A percentile compares a stretch with the other conserved stretches of the same genome.
phyloP scores from a whole-genome alignment of 371 early-diverging fungal genomes.

The Apophysomyces variabilis region DNA sequence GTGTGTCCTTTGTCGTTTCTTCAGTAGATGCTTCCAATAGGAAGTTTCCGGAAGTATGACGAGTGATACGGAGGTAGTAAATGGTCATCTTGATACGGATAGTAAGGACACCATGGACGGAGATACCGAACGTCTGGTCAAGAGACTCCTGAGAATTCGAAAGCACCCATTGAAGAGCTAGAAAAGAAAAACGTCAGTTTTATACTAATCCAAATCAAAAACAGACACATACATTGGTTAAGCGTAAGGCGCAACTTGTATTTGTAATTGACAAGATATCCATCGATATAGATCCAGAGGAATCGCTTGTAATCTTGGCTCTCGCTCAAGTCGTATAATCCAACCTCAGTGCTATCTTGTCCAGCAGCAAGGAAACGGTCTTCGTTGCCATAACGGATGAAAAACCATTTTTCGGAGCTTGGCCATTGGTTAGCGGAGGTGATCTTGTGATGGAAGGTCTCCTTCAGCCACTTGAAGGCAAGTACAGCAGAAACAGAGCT shows the following conservation, averaged over 20 bases:
- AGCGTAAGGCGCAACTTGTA: conserved; percentile 44
- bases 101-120: conserved; percentile 33
- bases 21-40: conserved; percentile 24
- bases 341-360: conserved; percentile 27
- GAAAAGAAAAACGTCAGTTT: neutral
- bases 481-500: conserved; percentile 22
- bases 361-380: conserved; percentile 46
- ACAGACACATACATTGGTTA: neutral
- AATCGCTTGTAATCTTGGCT: conserved; percentile 41
- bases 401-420: conserved; percentile 40
- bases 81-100: conserved; percentile 33
- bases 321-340: conserved; percentile 35
- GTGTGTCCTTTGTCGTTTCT: conserved; percentile 10
- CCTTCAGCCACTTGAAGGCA: conserved; percentile 41
- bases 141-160: conserved; percentile 31
- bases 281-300: conserved; percentile 58
- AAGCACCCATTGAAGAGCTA: conserved; percentile 44
- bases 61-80: conserved; percentile 43
- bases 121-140: conserved; percentile 41
- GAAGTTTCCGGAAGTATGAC: conserved; percentile 19
- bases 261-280: conserved; percentile 59
- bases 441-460: conserved; percentile 32
- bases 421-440: conserved; percentile 38
- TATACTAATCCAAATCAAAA: no score
- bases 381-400: conserved; percentile 45